A percentile compares a stretch with the other conserved stretches of the same genome.
Conservation (phyloP, 768 basidiomycete genomes). For the Russula earlei region DNA sequence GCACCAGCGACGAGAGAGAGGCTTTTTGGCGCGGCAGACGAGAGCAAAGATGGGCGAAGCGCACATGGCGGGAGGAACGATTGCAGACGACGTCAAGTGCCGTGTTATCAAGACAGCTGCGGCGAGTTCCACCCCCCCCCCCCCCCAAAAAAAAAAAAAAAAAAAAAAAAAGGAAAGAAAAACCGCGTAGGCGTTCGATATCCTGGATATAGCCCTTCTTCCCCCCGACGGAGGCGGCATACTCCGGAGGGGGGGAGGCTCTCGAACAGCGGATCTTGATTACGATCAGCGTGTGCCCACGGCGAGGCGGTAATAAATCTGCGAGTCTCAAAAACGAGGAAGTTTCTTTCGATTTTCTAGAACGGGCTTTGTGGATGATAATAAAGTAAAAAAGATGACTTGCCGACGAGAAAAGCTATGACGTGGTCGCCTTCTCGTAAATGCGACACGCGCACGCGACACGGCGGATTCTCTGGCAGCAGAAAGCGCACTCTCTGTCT, state of each 20-base stretch:
- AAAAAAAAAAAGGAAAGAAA: too few relatives aligned
- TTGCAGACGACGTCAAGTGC: slow-evolving; percentile 71
- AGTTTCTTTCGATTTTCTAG: too few relatives aligned
- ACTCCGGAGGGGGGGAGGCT: slow-evolving; percentile 50
- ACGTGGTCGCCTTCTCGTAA: slow-evolving; percentile 55
- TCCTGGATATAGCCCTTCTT: slow-evolving; percentile 47
- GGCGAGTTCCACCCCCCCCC: too few relatives aligned
- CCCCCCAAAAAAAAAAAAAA: too few relatives aligned
- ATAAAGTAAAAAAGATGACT: slow-evolving; percentile 6
- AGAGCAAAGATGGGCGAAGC: slow-evolving; percentile 19
- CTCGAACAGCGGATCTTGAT: slow-evolving; percentile 54
- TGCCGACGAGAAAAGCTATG: slow-evolving; percentile 59
- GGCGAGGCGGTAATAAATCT: slow-evolving; percentile 63
- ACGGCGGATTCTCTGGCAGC: slow-evolving; percentile 48
- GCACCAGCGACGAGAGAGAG: too few relatives aligned
- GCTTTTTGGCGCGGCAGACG: neutral
- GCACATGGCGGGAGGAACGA: slow-evolving; percentile 66
- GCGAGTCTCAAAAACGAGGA: neutral
- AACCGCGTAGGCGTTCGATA: slow-evolving; percentile 51
- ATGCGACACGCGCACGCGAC: slow-evolving; percentile 40
- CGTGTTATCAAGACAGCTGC: slow-evolving; percentile 55
- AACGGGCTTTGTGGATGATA: neutral
- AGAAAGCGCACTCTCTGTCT: slow-evolving; percentile 49
- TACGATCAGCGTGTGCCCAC: slow-evolving; percentile 61
- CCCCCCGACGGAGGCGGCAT: slow-evolving; percentile 51